Conservation (phyloP, 768 basidiomycete species). For the Tricholoma furcatifolium region DNA sequence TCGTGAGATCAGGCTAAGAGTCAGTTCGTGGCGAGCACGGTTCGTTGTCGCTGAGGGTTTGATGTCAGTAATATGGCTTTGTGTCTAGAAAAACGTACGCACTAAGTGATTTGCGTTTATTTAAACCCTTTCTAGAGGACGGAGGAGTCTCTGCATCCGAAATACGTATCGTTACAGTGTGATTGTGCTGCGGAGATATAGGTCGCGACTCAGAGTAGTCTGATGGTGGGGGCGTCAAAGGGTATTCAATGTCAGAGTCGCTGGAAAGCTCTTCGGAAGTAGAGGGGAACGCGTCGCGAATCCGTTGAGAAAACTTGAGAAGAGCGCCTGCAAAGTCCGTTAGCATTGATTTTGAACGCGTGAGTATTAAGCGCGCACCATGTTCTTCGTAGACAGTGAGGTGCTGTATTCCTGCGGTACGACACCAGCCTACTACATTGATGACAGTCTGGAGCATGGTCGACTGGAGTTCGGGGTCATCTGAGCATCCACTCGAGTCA, state of each 20-base stretch:
- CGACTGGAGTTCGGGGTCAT: conserved; percentile 34
- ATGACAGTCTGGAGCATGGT: conserved; percentile 53
- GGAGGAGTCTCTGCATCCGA: neutral
- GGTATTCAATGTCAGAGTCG: conserved; percentile 61
- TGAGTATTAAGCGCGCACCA: conserved; percentile 47
- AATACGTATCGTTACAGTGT: conserved; percentile 20
- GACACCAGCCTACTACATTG: conserved; percentile 60
- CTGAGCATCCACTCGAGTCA: conserved; percentile 39
- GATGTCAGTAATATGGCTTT: neutral
- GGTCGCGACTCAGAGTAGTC: conserved; percentile 68
- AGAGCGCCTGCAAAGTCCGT: conserved; percentile 36
- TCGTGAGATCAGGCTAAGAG: conserved; percentile 56
- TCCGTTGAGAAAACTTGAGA: conserved; percentile 35
- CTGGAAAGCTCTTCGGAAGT: conserved; percentile 18
- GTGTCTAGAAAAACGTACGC: neutral
- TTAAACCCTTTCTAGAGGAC: neutral
- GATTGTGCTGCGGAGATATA: conserved; percentile 47
- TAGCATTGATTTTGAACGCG: neutral
- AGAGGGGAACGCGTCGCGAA: conserved; percentile 30
- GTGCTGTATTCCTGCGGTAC: conserved; percentile 53
- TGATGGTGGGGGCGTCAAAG: conserved; percentile 75
- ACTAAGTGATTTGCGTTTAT: conserved; percentile 3
- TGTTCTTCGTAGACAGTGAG: conserved; percentile 73
- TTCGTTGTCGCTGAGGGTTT: neutral
- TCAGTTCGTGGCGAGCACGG: conserved; percentile 28